A percentile compares a stretch with the other conserved stretches of the same genome.
Conservation (phyloP, 1,284 basidiomycete genomes). For the Omphalotus olearius region DNA sequence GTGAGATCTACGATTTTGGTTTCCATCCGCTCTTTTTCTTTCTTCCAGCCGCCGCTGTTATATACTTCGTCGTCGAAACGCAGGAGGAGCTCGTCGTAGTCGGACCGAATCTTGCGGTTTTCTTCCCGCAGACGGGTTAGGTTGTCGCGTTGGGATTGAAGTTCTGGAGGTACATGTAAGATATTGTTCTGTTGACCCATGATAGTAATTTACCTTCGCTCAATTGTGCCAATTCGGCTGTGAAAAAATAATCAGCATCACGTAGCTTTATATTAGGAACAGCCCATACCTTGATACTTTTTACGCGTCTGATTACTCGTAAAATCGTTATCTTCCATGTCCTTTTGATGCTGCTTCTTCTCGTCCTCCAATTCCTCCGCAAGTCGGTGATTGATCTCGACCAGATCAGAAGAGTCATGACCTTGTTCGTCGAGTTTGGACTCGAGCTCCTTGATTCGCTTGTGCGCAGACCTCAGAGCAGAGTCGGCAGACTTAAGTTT, state of each 20-base stretch:
- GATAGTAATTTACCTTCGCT: slow-evolving; percentile 55
- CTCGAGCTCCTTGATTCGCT: slow-evolving; percentile 58
- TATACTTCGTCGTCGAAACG: slow-evolving; percentile 77
- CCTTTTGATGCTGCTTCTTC: slow-evolving; percentile 71
- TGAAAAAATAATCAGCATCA: slow-evolving; percentile 7
- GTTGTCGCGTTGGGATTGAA: slow-evolving; percentile 72
- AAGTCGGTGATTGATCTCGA: slow-evolving; percentile 58
- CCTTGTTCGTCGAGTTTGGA: slow-evolving; percentile 65
- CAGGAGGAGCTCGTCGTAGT: slow-evolving; percentile 74
- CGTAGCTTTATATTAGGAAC: slow-evolving; percentile 2
- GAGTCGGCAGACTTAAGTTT: slow-evolving; percentile 55
- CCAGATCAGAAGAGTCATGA: slow-evolving; percentile 64
- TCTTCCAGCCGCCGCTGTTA: slow-evolving; percentile 77
- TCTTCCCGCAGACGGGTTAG: slow-evolving; percentile 77
- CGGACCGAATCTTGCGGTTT: slow-evolving; percentile 70
- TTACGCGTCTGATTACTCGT: slow-evolving; percentile 74
- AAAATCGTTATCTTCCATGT: slow-evolving; percentile 74
- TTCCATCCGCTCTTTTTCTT: slow-evolving; percentile 82
- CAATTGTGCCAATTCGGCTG: slow-evolving; percentile 71
- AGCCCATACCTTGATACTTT: slow-evolving; percentile 69
- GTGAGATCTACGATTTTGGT: slow-evolving; percentile 75
- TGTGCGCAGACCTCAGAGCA: slow-evolving; percentile 47
- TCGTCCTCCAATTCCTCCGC: slow-evolving; percentile 75
- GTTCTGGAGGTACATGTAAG: slow-evolving; percentile 37
- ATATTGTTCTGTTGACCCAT: neutral